Percentiles rank a stretch among this genome's conserved stretches.
These are phyloP conservation scores for Podila minutissima DNA, from an alignment of 192 early-diverging fungal species.

Conservation along the genomic window DNA sequence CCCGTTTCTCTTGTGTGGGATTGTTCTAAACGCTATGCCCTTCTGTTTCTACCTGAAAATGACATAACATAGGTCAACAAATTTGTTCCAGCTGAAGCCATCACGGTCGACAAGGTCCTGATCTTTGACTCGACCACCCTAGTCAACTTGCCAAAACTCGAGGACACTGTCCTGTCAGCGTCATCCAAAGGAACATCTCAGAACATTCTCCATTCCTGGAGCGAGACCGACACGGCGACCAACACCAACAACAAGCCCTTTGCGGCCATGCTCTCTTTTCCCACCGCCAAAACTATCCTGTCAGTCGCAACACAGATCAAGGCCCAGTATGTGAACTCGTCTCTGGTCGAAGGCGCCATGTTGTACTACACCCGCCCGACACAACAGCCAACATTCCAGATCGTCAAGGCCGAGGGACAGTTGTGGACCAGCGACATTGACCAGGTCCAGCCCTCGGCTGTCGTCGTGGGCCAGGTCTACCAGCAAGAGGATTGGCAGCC, in stretches of 20 bases:
- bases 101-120: constrained; percentile 31
- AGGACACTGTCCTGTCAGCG: neutral
- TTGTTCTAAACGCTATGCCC: neutral
- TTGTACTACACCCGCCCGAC: constrained; percentile 25
- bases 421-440: constrained; percentile 62
- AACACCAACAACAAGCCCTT: constrained; percentile 17
- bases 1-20: neutral
- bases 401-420: constrained; percentile 19
- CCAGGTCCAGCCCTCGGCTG: constrained; percentile 25
- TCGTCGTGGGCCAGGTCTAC: constrained; percentile 55
- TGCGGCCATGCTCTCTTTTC: constrained; percentile 56
- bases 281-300: constrained; percentile 29
- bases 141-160: constrained; percentile 34
- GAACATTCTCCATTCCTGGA: constrained; percentile 28
- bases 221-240: neutral
- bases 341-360: constrained; percentile 9
- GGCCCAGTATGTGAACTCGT: constrained; percentile 12
- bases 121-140: constrained; percentile 44
- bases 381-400: constrained; percentile 28
- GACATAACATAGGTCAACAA: constrained; percentile 22
- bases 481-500: constrained; percentile 57
- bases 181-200: neutral
- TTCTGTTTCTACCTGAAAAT: neutral
- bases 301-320: constrained; percentile 14
- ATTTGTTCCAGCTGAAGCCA: constrained; percentile 27